These are phyloP conservation scores for Amaranthus tricolor DNA, from an alignment of 179 eudicot species.

Conservation along the genomic window DNA sequence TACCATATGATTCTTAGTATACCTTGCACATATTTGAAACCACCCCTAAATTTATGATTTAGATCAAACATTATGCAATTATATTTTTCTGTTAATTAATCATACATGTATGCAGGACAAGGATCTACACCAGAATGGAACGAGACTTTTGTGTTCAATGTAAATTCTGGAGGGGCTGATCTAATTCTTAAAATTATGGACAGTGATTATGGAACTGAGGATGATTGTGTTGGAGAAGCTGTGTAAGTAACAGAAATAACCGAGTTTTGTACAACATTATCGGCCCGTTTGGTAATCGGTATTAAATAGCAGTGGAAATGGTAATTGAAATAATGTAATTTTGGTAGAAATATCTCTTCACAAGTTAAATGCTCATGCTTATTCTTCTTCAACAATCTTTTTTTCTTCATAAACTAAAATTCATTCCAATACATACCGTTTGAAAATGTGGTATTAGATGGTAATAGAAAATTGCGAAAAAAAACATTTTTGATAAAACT, in stretches of 20 bases:
- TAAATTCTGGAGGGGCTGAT: conserved; percentile 9
- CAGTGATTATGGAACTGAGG: conserved; percentile 20
- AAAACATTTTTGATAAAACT: too few species aligned
- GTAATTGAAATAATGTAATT: background rate
- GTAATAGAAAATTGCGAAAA: too few species aligned
- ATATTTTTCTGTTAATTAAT: background rate
- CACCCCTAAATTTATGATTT: too few species aligned
- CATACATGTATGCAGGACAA: conserved; percentile 15
- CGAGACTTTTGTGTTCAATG: conserved; percentile 12
- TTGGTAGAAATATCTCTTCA: background rate
- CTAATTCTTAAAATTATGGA: conserved; percentile 19
- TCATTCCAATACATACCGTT: too few species aligned
- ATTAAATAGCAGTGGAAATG: too few species aligned
- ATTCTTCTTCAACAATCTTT: too few species aligned
- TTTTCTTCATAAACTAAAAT: too few species aligned
- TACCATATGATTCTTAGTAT: too few species aligned
- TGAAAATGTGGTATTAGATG: too few species aligned
- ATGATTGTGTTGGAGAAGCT: conserved; percentile 23
- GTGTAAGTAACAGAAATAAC: background rate
- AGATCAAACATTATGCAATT: background rate
- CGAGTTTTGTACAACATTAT: background rate
- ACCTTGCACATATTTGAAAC: too few species aligned
- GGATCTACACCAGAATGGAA: conserved; percentile 26
- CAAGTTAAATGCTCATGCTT: too few species aligned
- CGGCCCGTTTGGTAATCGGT: background rate